These are phyloP conservation scores for Pouteria glomerata DNA, from an alignment of 148 eudicot genomes.

Conservation along the genomic window DNA sequence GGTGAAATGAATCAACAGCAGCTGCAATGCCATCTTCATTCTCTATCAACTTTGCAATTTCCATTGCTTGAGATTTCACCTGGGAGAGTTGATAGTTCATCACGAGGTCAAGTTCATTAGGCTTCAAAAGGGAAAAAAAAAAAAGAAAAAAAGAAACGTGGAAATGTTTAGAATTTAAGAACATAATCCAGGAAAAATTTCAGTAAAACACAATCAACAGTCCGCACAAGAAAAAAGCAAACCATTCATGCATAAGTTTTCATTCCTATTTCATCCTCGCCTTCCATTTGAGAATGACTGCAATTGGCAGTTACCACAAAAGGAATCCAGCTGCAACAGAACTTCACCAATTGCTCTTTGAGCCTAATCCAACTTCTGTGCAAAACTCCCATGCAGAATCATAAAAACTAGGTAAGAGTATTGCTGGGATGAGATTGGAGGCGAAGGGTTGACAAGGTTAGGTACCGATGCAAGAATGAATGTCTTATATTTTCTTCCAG, in stretches of 20 bases:
- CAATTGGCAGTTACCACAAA: background rate
- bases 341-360: background rate
- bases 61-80: conserved; percentile 77
- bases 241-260: background rate
- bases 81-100: conserved; percentile 17
- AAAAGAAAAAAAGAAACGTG: background rate
- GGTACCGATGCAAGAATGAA: no score
- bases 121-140: background rate
- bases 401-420: background rate
- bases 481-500: no score
- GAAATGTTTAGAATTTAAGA: background rate
- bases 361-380: background rate
- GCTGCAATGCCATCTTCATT: conserved; percentile 83
- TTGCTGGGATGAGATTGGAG: no score
- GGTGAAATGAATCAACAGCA: conserved; percentile 89
- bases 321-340: background rate
- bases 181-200: background rate
- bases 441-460: no score
- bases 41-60: conserved; percentile 56
- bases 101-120: background rate
- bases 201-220: no score
- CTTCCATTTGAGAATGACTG: background rate
- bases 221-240: background rate
- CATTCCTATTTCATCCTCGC: background rate
- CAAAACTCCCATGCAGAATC: background rate